Base-by-base conservation (phyloP, 2,329 filamentous ascomycete genomes). In the Fusarium subglutinans region DNA sequence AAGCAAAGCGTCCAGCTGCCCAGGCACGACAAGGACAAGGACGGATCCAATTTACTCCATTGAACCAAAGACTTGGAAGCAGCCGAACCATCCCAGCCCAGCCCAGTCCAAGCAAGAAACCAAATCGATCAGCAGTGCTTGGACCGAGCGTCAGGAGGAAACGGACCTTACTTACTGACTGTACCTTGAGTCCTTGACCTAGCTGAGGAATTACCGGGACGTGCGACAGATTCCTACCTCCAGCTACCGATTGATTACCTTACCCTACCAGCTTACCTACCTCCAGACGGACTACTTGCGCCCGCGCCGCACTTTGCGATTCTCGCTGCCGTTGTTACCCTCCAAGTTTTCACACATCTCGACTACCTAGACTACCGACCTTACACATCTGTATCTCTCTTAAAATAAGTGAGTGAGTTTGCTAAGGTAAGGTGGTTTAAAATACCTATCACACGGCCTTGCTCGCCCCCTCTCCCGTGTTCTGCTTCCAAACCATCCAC, bases 11-110 rank as follows among this genome's bases (percentile, higher is more conserved):
- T 50, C 53, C 59, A 72, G 58, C 59, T 48, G 57, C 56, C 57
- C 64, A 70, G 69, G 64, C 55, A 70, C 58, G 38, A 70, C 53
- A 66, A 60, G 63, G 71, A 73, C 69, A 70, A 56, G 62, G 70
- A 70, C 66, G 41, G 66, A 56, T 68, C 73, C 69, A 68, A 64
- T 73, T 59, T 73, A 68, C 59, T 72, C 74, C 66, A 73, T 64
- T 57, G 69, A 76, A 76, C 74, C 71, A 73, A 69, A 62, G 51
- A 65, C 71, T 68, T 72, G 71, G 72, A 67, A 69, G 63, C 60
- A 51, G 53, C 63, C 71, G 56, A 72, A 69, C 50, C 50, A 53
- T 22, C 22, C 28, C 47, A 48, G 26, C 6, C 43, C 17, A 47
- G 44, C 15, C 22, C 24, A 45, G 44, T 22, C 22, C 56, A 69